Conservation (phyloP, 116 monocot genomes). For the Papilionanthe hybrid region DNA sequence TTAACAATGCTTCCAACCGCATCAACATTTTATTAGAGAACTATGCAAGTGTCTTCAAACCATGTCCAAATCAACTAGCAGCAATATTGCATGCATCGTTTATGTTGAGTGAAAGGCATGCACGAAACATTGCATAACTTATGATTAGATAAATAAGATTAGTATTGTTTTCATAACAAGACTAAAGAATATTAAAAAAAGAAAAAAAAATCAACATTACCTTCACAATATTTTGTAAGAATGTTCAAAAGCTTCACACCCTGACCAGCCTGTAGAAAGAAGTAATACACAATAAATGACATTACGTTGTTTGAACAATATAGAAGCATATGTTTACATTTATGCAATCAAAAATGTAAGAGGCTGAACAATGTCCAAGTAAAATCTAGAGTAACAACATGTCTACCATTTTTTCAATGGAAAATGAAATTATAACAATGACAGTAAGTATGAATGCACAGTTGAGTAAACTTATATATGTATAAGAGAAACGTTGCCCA, state of each 20-base stretch:
- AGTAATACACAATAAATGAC: background rate
- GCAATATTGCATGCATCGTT: background rate
- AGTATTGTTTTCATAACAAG: background rate
- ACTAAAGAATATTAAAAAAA: background rate
- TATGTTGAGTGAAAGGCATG: background rate
- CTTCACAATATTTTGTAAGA: slow-evolving; percentile 96
- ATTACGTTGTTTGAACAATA: background rate
- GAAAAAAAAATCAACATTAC: slow-evolving; percentile 21
- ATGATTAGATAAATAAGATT: background rate
- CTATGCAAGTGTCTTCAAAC: background rate
- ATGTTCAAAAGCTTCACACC: slow-evolving; percentile 88
- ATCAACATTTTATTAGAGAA: background rate
- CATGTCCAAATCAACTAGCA: background rate
- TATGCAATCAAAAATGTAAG: background rate
- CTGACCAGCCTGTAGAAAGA: slow-evolving; percentile 63
- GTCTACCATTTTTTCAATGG: background rate
- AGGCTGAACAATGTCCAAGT: background rate
- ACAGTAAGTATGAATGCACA: background rate
- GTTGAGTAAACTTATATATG: background rate
- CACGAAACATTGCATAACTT: background rate
- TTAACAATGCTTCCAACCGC: background rate
- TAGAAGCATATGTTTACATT: background rate
- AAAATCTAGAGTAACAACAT: background rate
- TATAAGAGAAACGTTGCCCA: background rate
- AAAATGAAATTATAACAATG: background rate